Evolutionary conservation across 2,329 filamentous ascomycete genomes (phyloP), one percentile per base, ranked within the genome.

Genomic region (Dactylellina leptospora): DNA sequence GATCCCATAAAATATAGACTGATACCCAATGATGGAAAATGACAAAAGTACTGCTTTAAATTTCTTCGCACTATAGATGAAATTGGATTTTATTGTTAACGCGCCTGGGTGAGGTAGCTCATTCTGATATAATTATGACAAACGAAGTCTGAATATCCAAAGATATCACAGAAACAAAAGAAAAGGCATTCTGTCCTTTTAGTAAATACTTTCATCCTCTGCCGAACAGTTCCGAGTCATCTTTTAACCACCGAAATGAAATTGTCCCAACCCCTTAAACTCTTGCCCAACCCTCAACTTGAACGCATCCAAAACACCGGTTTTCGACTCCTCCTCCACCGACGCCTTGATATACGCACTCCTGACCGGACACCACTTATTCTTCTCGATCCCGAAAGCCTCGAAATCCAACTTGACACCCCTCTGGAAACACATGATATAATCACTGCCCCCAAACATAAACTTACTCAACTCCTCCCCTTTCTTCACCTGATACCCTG

Each of bases 391-490:
- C 6, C 53, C 33, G 40, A 38, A 64, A 4, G 38, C 38, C 3
- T 55, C 40, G 16, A 77, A 77, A 50, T 75, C 23, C 25, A 75
- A 64, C 44, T 68, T 33, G 28, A 68, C 74, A n/a, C 62, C 74
- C 18, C 66, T 51, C 64, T 82, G 74, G 75, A 83, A 82, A 2
- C 82, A 78, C 23, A 80, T 62, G 16, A 82, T 78, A 16, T 80
- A 76, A 75, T 83, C 82, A 1, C 79, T 81, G 0, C 81, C 82
- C 16, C 82, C 81, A 71, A 82, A 82, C 70, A 79, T 77, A 70
- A 83, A 83, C 68, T 78, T 80, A 0, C 78, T 79, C 62, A 83
- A 78, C 69, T 82, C 80, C 1, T 82, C 76, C 2, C 81, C 81
- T 72, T 83, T 83, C n/a, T 77, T 68, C 11, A 78, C 36, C 1